A percentile compares a stretch with the other conserved stretches of the same genome.
These are phyloP conservation scores for Eucalyptus viminalis DNA, from an alignment of 345 rosid species.

Conservation along the genomic window DNA sequence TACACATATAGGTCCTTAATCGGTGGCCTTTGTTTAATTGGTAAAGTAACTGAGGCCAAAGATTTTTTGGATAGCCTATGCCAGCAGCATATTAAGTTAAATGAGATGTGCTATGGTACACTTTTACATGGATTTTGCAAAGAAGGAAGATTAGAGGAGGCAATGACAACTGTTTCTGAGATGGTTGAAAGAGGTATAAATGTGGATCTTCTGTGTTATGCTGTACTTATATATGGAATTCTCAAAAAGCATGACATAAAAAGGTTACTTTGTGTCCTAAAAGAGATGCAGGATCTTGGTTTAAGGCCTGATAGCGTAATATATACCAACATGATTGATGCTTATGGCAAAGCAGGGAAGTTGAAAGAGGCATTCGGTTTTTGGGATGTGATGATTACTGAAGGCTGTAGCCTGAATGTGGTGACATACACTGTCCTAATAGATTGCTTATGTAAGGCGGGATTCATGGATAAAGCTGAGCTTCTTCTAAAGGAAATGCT, in stretches of 20 bases:
- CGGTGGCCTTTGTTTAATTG: slow-evolving; percentile 56
- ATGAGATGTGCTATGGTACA: slow-evolving; percentile 78
- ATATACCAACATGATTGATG: slow-evolving; percentile 83
- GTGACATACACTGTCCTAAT: slow-evolving; percentile 83
- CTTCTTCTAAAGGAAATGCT: slow-evolving; percentile 51
- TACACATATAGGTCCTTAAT: slow-evolving; percentile 76
- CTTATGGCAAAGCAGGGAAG: slow-evolving; percentile 61
- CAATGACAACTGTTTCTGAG: slow-evolving; percentile 41
- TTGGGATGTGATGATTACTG: slow-evolving; percentile 70
- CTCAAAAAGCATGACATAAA: slow-evolving; percentile 38
- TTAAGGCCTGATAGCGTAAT: slow-evolving; percentile 66
- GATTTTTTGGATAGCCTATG: slow-evolving; percentile 60
- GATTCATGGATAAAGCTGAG: slow-evolving; percentile 59
- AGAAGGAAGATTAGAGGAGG: slow-evolving; percentile 73
- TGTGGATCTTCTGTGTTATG: slow-evolving; percentile 79
- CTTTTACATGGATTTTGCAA: slow-evolving; percentile 72
- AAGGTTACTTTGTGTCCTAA: slow-evolving; percentile 33
- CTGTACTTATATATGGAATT: slow-evolving; percentile 72
- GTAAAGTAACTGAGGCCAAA: slow-evolving; percentile 64
- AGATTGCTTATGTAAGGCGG: slow-evolving; percentile 74
- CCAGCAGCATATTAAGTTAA: slow-evolving; percentile 32
- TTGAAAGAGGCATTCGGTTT: slow-evolving; percentile 49
- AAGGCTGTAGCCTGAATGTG: slow-evolving; percentile 61
- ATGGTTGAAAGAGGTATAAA: slow-evolving; percentile 68
- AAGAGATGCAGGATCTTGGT: slow-evolving; percentile 55